Base-by-base conservation (phyloP, 1,284 basidiomycete species). In the Golubevia sp. region DNA sequence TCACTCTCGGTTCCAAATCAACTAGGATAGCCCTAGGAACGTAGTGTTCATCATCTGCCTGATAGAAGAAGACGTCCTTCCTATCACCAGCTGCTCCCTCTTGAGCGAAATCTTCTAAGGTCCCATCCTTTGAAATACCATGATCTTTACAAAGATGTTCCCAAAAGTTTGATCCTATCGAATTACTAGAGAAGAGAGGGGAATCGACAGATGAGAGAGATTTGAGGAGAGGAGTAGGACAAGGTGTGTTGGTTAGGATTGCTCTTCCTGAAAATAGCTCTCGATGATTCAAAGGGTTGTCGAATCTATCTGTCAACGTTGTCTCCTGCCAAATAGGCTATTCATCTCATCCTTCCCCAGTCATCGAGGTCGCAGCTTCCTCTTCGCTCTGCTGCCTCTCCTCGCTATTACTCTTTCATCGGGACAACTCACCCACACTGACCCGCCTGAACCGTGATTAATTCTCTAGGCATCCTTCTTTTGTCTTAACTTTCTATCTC, bases 61-160 rank as follows among this genome's bases (percentile, higher is more conserved):
- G 97, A 84, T 99, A 99, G 86, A 99, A 99, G 86, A 99, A 99
- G 50, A 98, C 96, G 85, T 99, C 97, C 82, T 99, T 99, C 74
- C 97, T 88, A 85, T 99, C 97, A 21, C 76, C 79, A 1, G 73
- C 78, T 15, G 65, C 63, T 20, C 71, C 73, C 58, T 81, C 79
- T 3, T 71, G 70, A 50, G 79, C 80, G 23, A 68, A 79, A 7
- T 82, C 79, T 51, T 78, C 77, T 38, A 82, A 59, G 2, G 80
- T 83, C n/a, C 80, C 80, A 55, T 83, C 79, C 58, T 72, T 66
- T 6, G 74, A 66, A 49, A 83, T 83, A 8, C 80, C 80, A 62
- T 83, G 80, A 54, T 83, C 80, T 24, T 68, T 63, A 48, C 80
- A 83, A n/a, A 83, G 73, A 26, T 80, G 70, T 62, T 83, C 79